These are phyloP conservation scores for Vachellia pachyceras DNA, from an alignment of 306 rosid genomes.

Conservation along the genomic window DNA sequence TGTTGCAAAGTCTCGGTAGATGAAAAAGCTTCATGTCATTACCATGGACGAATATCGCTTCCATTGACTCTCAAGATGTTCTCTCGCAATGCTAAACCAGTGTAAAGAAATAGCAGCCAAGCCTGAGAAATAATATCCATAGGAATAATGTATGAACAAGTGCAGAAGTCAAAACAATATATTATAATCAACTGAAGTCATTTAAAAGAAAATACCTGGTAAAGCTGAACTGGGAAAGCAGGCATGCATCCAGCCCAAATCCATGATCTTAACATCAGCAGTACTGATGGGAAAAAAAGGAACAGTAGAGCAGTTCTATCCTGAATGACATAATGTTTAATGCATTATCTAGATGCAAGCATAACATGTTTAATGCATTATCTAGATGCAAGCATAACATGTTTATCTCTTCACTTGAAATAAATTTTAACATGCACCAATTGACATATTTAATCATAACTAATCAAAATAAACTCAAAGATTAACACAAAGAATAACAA, in stretches of 20 bases:
- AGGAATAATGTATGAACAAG: constrained; percentile 32
- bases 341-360: too few relatives aligned
- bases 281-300: constrained; percentile 78
- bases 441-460: neutral
- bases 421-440: neutral
- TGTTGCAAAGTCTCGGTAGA: constrained; percentile 4
- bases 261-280: constrained; percentile 86
- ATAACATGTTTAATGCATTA: constrained; percentile 20
- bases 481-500: neutral
- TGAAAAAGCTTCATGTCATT: constrained; percentile 31
- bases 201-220: constrained; percentile 64
- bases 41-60: constrained; percentile 98
- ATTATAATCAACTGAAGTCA: constrained; percentile 5
- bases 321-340: constrained; percentile 57
- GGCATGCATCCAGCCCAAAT: constrained; percentile 98
- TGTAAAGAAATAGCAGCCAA: constrained; percentile 95
- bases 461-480: neutral
- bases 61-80: constrained; percentile 93
- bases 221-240: constrained; percentile 90
- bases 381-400: neutral
- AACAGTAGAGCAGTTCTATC: constrained; percentile 93
- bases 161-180: constrained; percentile 21
- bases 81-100: constrained; percentile 94
- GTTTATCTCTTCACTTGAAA: constrained; percentile 2
- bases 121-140: constrained; percentile 64